Evolutionary conservation across 192 early-diverging fungal genomes (phyloP).

Genomic region (Podila horticola): DNA sequence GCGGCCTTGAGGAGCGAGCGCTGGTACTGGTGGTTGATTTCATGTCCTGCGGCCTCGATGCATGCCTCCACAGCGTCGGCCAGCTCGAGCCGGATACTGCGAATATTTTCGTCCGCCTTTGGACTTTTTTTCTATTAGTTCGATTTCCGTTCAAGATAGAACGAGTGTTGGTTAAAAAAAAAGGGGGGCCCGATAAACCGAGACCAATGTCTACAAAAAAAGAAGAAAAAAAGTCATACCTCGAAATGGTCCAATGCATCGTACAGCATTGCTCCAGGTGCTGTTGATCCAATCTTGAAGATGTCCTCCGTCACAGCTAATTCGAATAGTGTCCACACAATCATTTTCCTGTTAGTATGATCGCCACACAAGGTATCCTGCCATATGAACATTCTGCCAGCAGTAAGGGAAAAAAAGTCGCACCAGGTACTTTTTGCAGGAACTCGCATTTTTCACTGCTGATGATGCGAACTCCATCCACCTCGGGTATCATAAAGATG

Average conservation of each 20-base stretch:
- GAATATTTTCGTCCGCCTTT: slow-evolving; percentile 95
- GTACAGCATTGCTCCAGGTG: slow-evolving; percentile 92
- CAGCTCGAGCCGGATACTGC: slow-evolving; percentile 84
- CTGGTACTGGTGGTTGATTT: slow-evolving; percentile 82
- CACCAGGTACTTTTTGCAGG: slow-evolving; percentile 87
- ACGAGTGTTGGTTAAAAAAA: slow-evolving; percentile 25
- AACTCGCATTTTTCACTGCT: slow-evolving; percentile 86
- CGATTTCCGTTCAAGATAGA: too few relatives aligned
- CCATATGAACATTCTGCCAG: too few relatives aligned
- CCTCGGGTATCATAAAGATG: slow-evolving; percentile 87
- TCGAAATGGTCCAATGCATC: slow-evolving; percentile 82
- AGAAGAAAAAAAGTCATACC: slow-evolving; percentile 24
- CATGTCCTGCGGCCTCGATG: slow-evolving; percentile 92
- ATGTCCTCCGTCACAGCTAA: slow-evolving; percentile 79
- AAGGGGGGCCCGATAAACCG: slow-evolving; percentile 28
- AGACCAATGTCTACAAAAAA: not conserved
- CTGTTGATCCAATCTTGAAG: slow-evolving; percentile 96
- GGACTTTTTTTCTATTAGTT: slow-evolving; percentile 72
- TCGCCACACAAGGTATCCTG: not conserved
- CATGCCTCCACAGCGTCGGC: slow-evolving; percentile 90
- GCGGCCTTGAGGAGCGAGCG: slow-evolving; percentile 88
- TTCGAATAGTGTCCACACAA: not conserved
- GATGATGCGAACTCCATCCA: slow-evolving; percentile 93
- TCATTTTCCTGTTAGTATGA: too few relatives aligned
- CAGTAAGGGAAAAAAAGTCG: too few relatives aligned